Conservation (phyloP, 495 filamentous ascomycete genomes). For the Aspergillus carlsbadensis region DNA sequence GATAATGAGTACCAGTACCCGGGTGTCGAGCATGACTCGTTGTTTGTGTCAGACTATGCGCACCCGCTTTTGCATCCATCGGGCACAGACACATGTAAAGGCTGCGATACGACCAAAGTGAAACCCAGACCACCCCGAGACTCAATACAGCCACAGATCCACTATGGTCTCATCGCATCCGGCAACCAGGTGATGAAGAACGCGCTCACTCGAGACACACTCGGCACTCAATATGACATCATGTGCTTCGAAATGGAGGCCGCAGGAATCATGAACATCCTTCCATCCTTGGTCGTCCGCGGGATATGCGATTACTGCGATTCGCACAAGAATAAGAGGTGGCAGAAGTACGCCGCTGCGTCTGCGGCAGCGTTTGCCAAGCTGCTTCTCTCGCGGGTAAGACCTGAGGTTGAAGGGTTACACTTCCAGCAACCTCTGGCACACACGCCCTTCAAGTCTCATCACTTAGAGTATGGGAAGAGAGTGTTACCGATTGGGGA, state of each 20-base stretch:
- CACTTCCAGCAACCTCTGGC: too few species aligned
- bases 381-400: background rate
- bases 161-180: constrained; percentile 1
- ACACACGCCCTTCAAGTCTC: too few species aligned
- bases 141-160: background rate
- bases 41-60: too few species aligned
- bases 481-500: too few species aligned
- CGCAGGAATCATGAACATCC: background rate
- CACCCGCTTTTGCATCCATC: too few species aligned
- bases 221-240: background rate
- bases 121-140: too few species aligned
- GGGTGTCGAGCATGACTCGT: too few species aligned
- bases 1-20: too few species aligned
- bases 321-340: constrained; percentile 12
- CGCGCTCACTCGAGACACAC: background rate
- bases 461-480: too few species aligned
- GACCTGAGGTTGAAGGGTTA: too few species aligned
- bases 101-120: too few species aligned
- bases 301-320: constrained; percentile 14
- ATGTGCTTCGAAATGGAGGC: constrained; percentile 4
- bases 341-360: constrained; percentile 4
- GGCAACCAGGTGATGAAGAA: constrained; percentile 3
- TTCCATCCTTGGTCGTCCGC: constrained; percentile 4
- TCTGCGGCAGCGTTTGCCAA: constrained; percentile 2
- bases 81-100: background rate